Percentiles rank a stretch among this genome's conserved stretches.
phyloP scores from a whole-genome alignment of 768 basidiomycete genomes.

The Trametes cubensis region DNA sequence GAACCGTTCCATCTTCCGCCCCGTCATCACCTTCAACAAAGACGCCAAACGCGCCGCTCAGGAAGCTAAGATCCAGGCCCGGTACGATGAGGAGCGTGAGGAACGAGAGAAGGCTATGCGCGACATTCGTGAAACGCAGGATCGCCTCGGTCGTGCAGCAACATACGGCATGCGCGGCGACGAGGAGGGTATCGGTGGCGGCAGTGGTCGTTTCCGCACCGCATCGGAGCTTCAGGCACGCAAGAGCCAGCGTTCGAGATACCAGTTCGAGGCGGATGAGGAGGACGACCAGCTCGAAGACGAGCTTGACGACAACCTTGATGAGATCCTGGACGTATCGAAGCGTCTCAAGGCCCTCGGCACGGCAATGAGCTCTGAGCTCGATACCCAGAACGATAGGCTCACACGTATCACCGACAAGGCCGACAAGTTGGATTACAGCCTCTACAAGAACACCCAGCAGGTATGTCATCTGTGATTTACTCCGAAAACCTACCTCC shows the following conservation, averaged over 20 bases:
- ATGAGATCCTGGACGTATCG: slow-evolving; percentile 79
- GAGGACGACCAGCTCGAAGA: slow-evolving; percentile 96
- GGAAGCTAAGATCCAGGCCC: slow-evolving; percentile 79
- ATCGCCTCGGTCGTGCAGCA: slow-evolving; percentile 76
- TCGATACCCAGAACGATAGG: slow-evolving; percentile 82
- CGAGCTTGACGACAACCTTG: slow-evolving; percentile 89
- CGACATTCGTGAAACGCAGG: slow-evolving; percentile 86
- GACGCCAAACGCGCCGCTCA: slow-evolving; percentile 85
- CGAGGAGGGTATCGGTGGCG: slow-evolving; percentile 44
- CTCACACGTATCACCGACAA: slow-evolving; percentile 80
- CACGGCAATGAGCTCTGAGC: slow-evolving; percentile 82
- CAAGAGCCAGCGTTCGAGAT: slow-evolving; percentile 78
- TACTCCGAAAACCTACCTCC: slow-evolving; percentile 1
- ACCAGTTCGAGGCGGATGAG: slow-evolving; percentile 87
- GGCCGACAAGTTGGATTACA: slow-evolving; percentile 72
- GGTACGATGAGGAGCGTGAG: slow-evolving; percentile 83
- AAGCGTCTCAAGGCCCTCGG: slow-evolving; percentile 80
- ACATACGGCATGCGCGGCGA: slow-evolving; percentile 56
- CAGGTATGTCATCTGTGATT: slow-evolving; percentile 49
- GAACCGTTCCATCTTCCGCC: slow-evolving; percentile 93
- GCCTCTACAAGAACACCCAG: slow-evolving; percentile 81
- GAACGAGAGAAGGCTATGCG: slow-evolving; percentile 85
- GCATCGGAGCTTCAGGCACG: slow-evolving; percentile 54
- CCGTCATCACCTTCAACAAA: slow-evolving; percentile 92
- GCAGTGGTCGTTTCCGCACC: slow-evolving; percentile 47